These are phyloP conservation scores for Eurotiales sp. DNA, from an alignment of 2,329 filamentous ascomycete genomes.

Conservation along the genomic window DNA sequence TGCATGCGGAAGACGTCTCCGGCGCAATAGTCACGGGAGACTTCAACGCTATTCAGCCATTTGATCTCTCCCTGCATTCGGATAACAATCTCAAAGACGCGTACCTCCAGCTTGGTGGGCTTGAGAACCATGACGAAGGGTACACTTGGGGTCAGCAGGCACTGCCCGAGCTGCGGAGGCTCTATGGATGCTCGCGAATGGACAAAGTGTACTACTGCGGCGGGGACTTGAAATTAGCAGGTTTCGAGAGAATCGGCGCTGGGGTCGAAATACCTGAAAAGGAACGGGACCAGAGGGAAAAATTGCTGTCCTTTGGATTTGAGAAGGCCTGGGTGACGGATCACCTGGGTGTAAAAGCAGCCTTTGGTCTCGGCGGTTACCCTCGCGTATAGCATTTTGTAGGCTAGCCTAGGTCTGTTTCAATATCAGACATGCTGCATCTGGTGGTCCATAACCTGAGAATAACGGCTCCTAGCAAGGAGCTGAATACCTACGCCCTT, in stretches of 20 bases:
- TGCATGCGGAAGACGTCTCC: slow-evolving; percentile 29
- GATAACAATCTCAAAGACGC: slow-evolving; percentile 52
- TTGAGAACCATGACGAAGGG: slow-evolving; percentile 49
- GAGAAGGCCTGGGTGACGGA: slow-evolving; percentile 13
- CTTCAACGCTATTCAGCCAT: slow-evolving; percentile 56
- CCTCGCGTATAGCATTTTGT: neutral
- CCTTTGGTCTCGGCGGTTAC: neutral
- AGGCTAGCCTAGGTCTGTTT: no score
- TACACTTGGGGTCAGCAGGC: slow-evolving; percentile 59
- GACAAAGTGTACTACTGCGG: slow-evolving; percentile 53
- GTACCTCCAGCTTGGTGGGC: slow-evolving; percentile 50
- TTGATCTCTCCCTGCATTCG: slow-evolving; percentile 47
- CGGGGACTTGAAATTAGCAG: neutral
- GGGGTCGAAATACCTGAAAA: slow-evolving; percentile 6
- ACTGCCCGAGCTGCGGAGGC: slow-evolving; percentile 34
- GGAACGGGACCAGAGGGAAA: neutral
- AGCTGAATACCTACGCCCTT: no score
- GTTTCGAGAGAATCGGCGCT: slow-evolving; percentile 14
- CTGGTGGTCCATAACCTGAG: no score
- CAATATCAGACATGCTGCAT: no score
- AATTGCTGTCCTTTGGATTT: neutral
- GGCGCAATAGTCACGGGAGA: slow-evolving; percentile 50
- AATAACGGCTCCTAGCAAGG: no score
- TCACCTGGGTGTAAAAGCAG: slow-evolving; percentile 10
- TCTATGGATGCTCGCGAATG: slow-evolving; percentile 52